Conservation (phyloP, 106 monocot genomes). For the Chionographis japonica region DNA sequence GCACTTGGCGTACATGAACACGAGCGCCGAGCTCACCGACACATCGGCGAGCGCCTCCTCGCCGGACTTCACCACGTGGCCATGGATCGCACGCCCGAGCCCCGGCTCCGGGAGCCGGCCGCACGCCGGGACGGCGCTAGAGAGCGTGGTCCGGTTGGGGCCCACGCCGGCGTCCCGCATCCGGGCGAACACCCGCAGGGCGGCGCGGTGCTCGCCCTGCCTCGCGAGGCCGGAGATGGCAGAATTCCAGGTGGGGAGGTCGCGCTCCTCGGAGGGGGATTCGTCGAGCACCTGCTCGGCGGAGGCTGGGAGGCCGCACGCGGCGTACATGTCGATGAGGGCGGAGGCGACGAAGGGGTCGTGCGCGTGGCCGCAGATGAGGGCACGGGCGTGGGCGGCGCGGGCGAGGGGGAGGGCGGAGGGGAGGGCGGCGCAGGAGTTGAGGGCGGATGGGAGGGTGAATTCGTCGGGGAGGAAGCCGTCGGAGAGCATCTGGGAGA, state of each 20-base stretch:
- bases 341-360: constrained; percentile 13
- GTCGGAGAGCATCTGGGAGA: constrained; percentile 2
- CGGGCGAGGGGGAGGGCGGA: background rate
- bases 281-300: constrained; percentile 12
- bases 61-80: constrained; percentile 5
- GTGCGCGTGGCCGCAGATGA: background rate
- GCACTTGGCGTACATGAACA: constrained; percentile 21
- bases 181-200: constrained; percentile 5
- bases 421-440: constrained; percentile 8
- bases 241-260: constrained; percentile 8
- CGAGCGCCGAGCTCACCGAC: constrained; percentile 25
- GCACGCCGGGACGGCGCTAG: constrained; percentile 8
- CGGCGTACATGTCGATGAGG: constrained; percentile 2
- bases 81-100: constrained; percentile 14
- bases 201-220: constrained; percentile 3
- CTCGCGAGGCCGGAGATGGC: constrained; percentile 11
- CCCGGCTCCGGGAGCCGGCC: background rate
- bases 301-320: background rate
- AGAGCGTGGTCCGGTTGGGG: constrained; percentile 5
- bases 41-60: constrained; percentile 7
- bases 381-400: constrained; percentile 3
- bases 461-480: constrained; percentile 8
- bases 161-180: constrained; percentile 4
- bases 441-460: constrained; percentile 16
- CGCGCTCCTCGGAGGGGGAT: background rate